Conservation (phyloP, 805 yeast species). For the Ogataea ramenticola region DNA sequence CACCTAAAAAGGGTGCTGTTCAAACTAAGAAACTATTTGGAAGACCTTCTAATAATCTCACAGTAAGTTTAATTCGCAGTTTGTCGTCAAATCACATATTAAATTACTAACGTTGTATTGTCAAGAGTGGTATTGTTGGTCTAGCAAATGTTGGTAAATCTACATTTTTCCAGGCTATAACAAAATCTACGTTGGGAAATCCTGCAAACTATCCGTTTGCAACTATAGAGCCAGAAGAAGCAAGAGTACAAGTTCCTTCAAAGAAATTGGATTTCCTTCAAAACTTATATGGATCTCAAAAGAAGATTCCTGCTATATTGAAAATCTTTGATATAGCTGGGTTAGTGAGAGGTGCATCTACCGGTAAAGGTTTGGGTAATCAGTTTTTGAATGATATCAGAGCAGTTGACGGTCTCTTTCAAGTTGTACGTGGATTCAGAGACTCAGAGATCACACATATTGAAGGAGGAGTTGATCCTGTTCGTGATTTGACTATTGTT, state of each 20-base stretch:
- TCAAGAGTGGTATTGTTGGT: conserved; percentile 43
- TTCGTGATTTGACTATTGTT: conserved; percentile 55
- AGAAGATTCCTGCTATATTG: conserved; percentile 46
- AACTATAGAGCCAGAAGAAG: conserved; percentile 68
- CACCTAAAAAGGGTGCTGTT: conserved; percentile 4
- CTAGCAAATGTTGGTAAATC: conserved; percentile 64
- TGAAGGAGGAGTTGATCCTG: conserved; percentile 57
- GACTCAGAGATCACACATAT: conserved; percentile 63
- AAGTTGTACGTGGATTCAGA: conserved; percentile 58
- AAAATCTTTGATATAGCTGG: conserved; percentile 68
- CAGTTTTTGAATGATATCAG: conserved; percentile 62
- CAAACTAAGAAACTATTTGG: conserved; percentile 18
- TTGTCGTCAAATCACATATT: neutral
- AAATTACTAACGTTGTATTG: neutral
- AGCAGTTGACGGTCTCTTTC: conserved; percentile 66
- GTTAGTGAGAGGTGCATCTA: conserved; percentile 53
- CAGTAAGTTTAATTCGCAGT: conserved; percentile 4
- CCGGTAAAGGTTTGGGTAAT: conserved; percentile 70
- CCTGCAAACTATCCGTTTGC: conserved; percentile 71
- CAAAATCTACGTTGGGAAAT: conserved; percentile 55
- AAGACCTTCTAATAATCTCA: conserved; percentile 26
- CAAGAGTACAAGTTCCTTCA: conserved; percentile 47
- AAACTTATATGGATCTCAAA: conserved; percentile 39
- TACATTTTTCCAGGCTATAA: conserved; percentile 53
- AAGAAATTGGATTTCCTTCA: conserved; percentile 40